These are phyloP conservation scores for Leishmania tropica DNA, from an alignment of 208 protist species.

Conservation along the genomic window DNA sequence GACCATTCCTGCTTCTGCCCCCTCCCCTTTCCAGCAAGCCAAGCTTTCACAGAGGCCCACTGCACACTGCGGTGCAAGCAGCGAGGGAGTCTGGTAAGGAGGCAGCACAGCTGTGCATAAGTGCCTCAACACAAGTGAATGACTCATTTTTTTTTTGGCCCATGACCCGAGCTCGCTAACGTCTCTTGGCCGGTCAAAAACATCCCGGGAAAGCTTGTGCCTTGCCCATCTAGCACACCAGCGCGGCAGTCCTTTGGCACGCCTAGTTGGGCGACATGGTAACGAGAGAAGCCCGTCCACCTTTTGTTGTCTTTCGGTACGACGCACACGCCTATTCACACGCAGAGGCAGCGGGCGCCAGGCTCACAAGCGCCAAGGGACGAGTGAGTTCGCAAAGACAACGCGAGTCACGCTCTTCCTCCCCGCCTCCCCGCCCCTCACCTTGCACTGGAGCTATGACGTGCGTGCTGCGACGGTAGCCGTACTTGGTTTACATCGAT, in stretches of 20 bases:
- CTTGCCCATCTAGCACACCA: neutral
- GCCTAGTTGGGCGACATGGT: neutral
- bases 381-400: neutral
- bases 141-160: neutral
- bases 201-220: neutral
- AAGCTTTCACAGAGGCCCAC: neutral
- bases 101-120: neutral
- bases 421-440: neutral
- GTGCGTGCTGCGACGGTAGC: neutral
- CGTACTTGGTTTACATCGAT: constrained; percentile 9
- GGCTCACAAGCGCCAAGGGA: neutral
- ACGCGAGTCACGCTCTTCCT: neutral
- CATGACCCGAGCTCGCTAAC: neutral
- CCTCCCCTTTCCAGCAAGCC: neutral
- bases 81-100: neutral
- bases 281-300: neutral
- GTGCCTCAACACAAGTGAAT: neutral
- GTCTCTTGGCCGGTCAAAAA: no score
- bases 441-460: neutral
- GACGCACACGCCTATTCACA: neutral
- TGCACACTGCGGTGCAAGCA: neutral
- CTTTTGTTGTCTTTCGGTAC: neutral
- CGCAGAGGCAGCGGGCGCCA: neutral
- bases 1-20: neutral
- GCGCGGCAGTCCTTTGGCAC: neutral